phyloP scores from a whole-genome alignment of 1,139 yeast genomes.

The Yamadazyma pseudoaaseri region DNA sequence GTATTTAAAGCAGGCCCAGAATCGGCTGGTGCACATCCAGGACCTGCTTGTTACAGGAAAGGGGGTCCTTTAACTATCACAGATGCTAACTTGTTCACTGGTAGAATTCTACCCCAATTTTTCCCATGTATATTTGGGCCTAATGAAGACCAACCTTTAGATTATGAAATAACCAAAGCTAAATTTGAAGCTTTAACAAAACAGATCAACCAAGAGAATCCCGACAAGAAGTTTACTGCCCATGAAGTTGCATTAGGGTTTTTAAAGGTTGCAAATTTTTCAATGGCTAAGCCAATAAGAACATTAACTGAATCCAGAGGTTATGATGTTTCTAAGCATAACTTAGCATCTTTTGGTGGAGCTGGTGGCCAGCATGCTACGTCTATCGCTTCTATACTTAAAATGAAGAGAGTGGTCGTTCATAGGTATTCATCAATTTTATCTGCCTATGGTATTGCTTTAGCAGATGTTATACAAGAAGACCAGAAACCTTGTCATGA shows the following conservation, averaged over 20 bases:
- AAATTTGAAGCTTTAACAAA: conserved; percentile 35
- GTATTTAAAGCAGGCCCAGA: conserved; percentile 50
- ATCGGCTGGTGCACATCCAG: conserved; percentile 49
- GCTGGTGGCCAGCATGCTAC: conserved; percentile 49
- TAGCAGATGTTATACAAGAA: conserved; percentile 57
- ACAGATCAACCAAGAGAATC: conserved; percentile 30
- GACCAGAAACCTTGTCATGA: conserved; percentile 51
- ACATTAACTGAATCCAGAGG: conserved; percentile 47
- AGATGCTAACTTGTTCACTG: conserved; percentile 44
- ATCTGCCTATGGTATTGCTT: conserved; percentile 44
- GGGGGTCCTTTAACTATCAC: conserved; percentile 50
- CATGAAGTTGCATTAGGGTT: conserved; percentile 46
- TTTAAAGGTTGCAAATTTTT: conserved; percentile 43
- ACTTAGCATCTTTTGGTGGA: conserved; percentile 47
- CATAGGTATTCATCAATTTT: conserved; percentile 45
- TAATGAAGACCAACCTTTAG: conserved; percentile 39
- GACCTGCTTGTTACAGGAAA: conserved; percentile 47
- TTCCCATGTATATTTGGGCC: conserved; percentile 48
- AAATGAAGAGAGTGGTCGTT: conserved; percentile 37
- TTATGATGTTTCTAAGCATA: conserved; percentile 37
- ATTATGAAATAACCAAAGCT: conserved; percentile 26
- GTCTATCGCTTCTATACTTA: conserved; percentile 38
- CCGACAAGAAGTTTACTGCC: conserved; percentile 24
- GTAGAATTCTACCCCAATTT: conserved; percentile 38
- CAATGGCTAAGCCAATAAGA: conserved; percentile 48